Evolutionary conservation across 495 filamentous ascomycete genomes (phyloP).

Genomic region (Neurospora africana): DNA sequence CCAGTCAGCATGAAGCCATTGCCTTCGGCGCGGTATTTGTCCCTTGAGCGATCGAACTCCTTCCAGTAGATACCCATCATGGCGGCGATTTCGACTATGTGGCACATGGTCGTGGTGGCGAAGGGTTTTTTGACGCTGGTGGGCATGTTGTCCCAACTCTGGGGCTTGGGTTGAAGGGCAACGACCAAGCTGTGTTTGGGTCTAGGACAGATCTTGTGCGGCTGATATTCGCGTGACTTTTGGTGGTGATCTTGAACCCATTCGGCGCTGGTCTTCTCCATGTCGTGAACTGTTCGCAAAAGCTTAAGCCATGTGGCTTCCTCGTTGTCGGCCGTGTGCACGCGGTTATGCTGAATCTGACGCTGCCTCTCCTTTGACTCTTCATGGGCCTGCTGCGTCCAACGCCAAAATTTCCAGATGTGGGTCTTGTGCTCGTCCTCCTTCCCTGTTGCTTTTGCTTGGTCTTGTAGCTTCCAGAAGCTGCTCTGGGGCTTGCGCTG

Average conservation of each 20-base stretch:
- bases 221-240: too few species aligned
- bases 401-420: too few species aligned
- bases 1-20: slow-evolving; percentile 41
- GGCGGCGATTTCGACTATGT: slow-evolving; percentile 39
- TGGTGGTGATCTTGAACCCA: slow-evolving; percentile 28
- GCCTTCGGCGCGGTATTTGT: slow-evolving; percentile 39
- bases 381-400: too few species aligned
- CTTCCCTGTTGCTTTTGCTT: too few species aligned
- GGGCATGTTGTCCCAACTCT: slow-evolving; percentile 43
- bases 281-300: slow-evolving; percentile 31
- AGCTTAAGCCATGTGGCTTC: slow-evolving; percentile 36
- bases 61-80: slow-evolving; percentile 43
- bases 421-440: too few species aligned
- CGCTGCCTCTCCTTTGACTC: too few species aligned
- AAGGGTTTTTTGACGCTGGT: slow-evolving; percentile 37
- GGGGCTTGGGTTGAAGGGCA: slow-evolving; percentile 34
- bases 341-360: slow-evolving; percentile 8
- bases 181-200: slow-evolving; percentile 34
- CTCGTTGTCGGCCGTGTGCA: slow-evolving; percentile 39
- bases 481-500: too few species aligned
- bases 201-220: too few species aligned
- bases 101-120: slow-evolving; percentile 38
- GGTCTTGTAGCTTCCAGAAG: too few species aligned
- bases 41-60: slow-evolving; percentile 32
- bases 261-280: slow-evolving; percentile 30